Conservation (phyloP, 495 filamentous ascomycete genomes). For the Clavariopsis aquatica region DNA sequence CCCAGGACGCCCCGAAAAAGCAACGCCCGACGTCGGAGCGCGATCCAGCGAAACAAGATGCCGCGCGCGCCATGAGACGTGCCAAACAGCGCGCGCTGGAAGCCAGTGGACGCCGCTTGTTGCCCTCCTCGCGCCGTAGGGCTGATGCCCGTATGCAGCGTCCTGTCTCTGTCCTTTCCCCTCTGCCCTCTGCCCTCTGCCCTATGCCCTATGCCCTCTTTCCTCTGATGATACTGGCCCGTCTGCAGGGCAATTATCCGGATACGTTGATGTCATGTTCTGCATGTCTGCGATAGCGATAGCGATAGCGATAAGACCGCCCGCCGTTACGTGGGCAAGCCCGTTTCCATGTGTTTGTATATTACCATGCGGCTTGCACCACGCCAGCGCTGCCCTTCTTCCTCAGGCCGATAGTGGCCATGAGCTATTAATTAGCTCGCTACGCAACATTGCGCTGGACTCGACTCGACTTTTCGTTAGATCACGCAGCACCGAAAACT, state of each 20-base stretch:
- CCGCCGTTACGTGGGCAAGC: conserved; percentile 1
- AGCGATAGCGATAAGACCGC: too few species aligned
- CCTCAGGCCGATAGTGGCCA: background rate
- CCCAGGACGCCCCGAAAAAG: conserved; percentile 6
- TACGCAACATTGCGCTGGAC: background rate
- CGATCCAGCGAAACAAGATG: background rate
- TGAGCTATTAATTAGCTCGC: background rate
- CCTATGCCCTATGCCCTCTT: too few species aligned
- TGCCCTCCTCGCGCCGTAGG: conserved; percentile 13
- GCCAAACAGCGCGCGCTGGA: conserved; percentile 10
- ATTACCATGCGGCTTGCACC: too few species aligned
- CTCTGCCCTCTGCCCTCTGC: too few species aligned
- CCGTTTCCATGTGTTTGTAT: conserved; percentile 9
- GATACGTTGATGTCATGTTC: conserved; percentile 2
- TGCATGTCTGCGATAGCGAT: conserved; percentile 7
- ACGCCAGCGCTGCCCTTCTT: background rate
- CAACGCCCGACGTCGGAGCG: conserved; percentile 21
- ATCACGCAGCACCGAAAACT: background rate
- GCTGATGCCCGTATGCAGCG: conserved; percentile 8
- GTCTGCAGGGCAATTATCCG: conserved; percentile 15
- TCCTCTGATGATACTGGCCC: too few species aligned
- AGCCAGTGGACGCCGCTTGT: conserved; percentile 1
- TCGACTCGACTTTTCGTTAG: background rate
- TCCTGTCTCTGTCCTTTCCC: too few species aligned
- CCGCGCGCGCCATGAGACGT: conserved; percentile 20